These are phyloP conservation scores for Bacidia rubella DNA, from an alignment of 495 filamentous ascomycete genomes.

Conservation along the genomic window DNA sequence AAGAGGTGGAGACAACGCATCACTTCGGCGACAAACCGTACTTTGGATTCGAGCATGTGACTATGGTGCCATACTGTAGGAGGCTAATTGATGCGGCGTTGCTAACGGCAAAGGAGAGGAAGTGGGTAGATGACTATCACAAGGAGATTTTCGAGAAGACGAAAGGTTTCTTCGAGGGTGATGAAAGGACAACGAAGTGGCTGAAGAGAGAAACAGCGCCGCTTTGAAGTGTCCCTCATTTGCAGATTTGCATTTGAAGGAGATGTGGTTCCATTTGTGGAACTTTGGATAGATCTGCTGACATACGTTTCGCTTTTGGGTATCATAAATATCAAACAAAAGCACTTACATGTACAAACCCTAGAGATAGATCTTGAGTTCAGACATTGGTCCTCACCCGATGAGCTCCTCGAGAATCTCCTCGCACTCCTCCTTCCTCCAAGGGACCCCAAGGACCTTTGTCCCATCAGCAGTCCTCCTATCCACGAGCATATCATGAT, in stretches of 20 bases:
- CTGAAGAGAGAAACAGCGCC: conserved; percentile 62
- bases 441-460: conserved; percentile 74
- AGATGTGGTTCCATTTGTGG: no score
- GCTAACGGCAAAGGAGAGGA: conserved; percentile 61
- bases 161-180: conserved; percentile 58
- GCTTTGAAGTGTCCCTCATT: conserved; percentile 14
- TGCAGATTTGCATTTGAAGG: background rate
- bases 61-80: conserved; percentile 86
- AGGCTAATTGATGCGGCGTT: conserved; percentile 71
- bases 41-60: conserved; percentile 91
- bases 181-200: conserved; percentile 56
- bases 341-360: background rate
- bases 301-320: background rate
- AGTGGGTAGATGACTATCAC: conserved; percentile 83
- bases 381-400: conserved; percentile 12
- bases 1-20: conserved; percentile 72
- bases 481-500: conserved; percentile 90
- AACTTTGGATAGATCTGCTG: background rate
- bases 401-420: conserved; percentile 75
- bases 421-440: conserved; percentile 80
- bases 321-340: background rate
- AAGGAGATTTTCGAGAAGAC: conserved; percentile 72
- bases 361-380: background rate
- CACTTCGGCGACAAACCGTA: conserved; percentile 88
- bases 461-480: conserved; percentile 73